Evolutionary conservation across 768 basidiomycete genomes (phyloP).

Genomic region (Dioszegia aurantiaca): DNA sequence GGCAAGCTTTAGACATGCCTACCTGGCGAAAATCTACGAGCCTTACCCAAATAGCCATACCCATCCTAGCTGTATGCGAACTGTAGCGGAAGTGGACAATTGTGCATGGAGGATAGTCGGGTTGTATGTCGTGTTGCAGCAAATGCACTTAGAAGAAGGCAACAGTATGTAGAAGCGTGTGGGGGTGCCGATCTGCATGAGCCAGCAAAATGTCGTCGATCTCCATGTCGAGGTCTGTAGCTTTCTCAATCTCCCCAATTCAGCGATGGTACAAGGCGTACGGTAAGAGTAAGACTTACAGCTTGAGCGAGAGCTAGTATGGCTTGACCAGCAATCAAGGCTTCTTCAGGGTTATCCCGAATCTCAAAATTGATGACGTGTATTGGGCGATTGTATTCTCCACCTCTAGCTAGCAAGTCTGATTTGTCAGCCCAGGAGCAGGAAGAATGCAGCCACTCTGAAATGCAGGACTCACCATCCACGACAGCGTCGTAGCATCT

Average conservation of each 20-base stretch:
- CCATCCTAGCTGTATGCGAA: no score
- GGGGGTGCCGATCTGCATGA: conserved; percentile 88
- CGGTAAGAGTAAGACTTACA: conserved; percentile 58
- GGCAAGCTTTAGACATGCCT: no score
- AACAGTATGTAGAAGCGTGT: conserved; percentile 83
- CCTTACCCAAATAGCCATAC: no score
- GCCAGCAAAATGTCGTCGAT: conserved; percentile 79
- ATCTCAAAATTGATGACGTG: conserved; percentile 98
- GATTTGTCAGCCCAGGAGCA: neutral
- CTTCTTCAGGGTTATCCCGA: conserved; percentile 98
- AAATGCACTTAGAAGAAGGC: conserved; percentile 67
- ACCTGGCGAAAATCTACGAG: no score
- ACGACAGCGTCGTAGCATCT: conserved; percentile 97
- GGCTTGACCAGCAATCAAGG: conserved; percentile 88
- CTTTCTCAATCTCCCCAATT: conserved; percentile 68
- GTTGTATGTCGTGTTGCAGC: neutral
- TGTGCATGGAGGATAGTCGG: no score
- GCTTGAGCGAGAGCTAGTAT: conserved; percentile 86
- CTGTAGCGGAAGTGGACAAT: no score
- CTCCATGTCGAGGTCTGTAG: conserved; percentile 83
- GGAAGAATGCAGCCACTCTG: neutral
- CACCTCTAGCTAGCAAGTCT: conserved; percentile 80
- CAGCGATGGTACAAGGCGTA: conserved; percentile 3
- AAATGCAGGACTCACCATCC: conserved; percentile 71
- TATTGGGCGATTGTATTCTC: conserved; percentile 88